A percentile compares a stretch with the other conserved stretches of the same genome.
These are phyloP conservation scores for Starmerella cellae DNA, from an alignment of 805 yeast genomes.

Conservation along the genomic window DNA sequence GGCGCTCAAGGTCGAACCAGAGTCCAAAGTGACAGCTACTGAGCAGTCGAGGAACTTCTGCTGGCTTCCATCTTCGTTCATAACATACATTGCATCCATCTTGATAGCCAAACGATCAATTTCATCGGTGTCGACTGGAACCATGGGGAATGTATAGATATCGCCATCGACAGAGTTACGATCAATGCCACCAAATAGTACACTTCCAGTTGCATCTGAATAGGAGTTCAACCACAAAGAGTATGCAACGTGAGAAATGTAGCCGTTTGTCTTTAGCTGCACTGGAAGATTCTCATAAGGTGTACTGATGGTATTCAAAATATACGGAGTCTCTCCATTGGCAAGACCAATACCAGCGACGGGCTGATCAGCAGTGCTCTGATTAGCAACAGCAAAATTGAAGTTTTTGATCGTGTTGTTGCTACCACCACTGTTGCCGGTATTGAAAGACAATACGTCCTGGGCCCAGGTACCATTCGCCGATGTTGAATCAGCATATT, in stretches of 20 bases:
- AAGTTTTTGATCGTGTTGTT: conserved; percentile 26
- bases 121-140: conserved; percentile 8
- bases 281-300: conserved; percentile 29
- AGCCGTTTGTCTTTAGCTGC: conserved; percentile 29
- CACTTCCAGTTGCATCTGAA: conserved; percentile 25
- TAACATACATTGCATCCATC: conserved; percentile 8
- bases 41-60: background rate
- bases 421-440: conserved; percentile 21
- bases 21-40: conserved; percentile 15
- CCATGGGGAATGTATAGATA: conserved; percentile 19
- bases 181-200: conserved; percentile 36
- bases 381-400: conserved; percentile 62
- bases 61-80: conserved; percentile 2
- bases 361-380: conserved; percentile 49
- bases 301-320: background rate
- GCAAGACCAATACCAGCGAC: conserved; percentile 29
- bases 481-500: conserved; percentile 29
- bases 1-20: conserved; percentile 18
- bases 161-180: conserved; percentile 44
- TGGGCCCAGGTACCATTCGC: conserved; percentile 36
- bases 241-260: conserved; percentile 33
- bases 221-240: conserved; percentile 33
- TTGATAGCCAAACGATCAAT: conserved; percentile 10
- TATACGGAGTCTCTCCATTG: conserved; percentile 20
- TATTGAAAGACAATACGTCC: conserved; percentile 43